Evolutionary conservation across 1,284 basidiomycete genomes (phyloP).

Genomic region (Blastosporella zonata): DNA sequence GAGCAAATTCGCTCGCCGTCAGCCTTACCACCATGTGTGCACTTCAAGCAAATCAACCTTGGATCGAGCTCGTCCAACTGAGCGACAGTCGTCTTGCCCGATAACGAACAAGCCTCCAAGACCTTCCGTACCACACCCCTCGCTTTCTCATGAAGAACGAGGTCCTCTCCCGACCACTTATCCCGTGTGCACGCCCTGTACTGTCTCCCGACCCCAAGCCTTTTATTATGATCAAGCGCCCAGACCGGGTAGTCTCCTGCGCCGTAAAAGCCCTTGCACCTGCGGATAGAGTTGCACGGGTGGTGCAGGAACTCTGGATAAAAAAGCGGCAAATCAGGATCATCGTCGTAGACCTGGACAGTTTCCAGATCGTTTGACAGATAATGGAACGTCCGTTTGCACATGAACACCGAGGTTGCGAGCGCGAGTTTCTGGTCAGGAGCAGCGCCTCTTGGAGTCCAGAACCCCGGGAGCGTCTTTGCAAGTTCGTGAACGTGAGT

Average conservation of each 20-base stretch:
- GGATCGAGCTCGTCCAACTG: constrained; percentile 30
- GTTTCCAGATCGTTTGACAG: neutral
- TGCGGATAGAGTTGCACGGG: constrained; percentile 25
- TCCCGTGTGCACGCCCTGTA: constrained; percentile 13
- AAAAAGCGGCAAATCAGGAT: neutral
- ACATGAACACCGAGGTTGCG: constrained; percentile 9
- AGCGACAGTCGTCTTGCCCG: constrained; percentile 21
- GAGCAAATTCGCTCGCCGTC: constrained; percentile 31
- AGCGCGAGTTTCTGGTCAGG: neutral
- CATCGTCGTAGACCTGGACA: neutral
- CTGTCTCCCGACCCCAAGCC: neutral
- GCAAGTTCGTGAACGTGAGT: neutral
- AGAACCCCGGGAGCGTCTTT: neutral
- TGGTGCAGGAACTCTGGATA: constrained; percentile 34
- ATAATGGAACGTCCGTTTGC: neutral
- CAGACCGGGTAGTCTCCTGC: neutral
- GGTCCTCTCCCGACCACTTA: constrained; percentile 22
- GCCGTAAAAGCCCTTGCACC: constrained; percentile 7
- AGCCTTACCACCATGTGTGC: constrained; percentile 28
- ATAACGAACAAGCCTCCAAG: constrained; percentile 28
- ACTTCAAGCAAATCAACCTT: constrained; percentile 36
- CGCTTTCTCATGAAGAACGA: constrained; percentile 30
- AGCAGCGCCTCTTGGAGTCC: neutral
- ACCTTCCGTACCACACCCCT: constrained; percentile 27
- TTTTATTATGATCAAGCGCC: neutral